Conservation (phyloP, 2,329 filamentous ascomycete genomes). For the Aspergillus floridensis region DNA sequence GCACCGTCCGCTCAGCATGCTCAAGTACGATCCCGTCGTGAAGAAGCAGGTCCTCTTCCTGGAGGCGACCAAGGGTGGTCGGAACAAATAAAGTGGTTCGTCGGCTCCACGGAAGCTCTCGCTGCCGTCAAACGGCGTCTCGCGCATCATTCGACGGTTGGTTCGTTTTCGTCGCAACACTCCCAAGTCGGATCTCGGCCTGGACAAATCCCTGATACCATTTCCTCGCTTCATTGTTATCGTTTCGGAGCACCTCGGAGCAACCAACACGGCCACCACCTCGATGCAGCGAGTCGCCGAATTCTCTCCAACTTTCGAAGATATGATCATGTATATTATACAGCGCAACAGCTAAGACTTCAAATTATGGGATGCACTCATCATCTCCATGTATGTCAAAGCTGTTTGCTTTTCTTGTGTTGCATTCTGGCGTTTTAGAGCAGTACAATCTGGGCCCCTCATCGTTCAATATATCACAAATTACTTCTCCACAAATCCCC, state of each 20-base stretch:
- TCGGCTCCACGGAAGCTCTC: too few relatives aligned
- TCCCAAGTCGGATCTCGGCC: neutral
- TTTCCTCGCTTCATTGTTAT: too few relatives aligned
- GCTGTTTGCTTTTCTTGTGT: slow-evolving; percentile 21
- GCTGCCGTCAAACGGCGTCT: too few relatives aligned
- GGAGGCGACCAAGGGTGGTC: slow-evolving; percentile 79
- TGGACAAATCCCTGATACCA: too few relatives aligned
- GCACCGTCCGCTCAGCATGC: slow-evolving; percentile 84
- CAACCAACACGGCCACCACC: neutral
- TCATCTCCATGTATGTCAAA: slow-evolving; percentile 4
- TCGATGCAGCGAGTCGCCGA: neutral
- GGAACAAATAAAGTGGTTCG: slow-evolving; percentile 38
- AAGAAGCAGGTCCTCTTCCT: slow-evolving; percentile 94
- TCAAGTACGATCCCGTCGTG: slow-evolving; percentile 98
- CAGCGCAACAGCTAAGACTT: slow-evolving; percentile 12
- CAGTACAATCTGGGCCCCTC: slow-evolving; percentile 25
- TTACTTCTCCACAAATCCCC: neutral
- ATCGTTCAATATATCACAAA: slow-evolving; percentile 18
- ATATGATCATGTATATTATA: slow-evolving; percentile 26
- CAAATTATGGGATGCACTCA: neutral
- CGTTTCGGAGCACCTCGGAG: neutral
- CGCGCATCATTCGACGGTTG: neutral
- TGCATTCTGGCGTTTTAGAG: slow-evolving; percentile 27
- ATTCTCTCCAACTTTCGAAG: slow-evolving; percentile 9
- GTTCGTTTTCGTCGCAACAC: neutral